Evolutionary conservation across 768 basidiomycete genomes (phyloP), one percentile per base, ranked within the genome.

Genomic region (Suillus alpinus): DNA sequence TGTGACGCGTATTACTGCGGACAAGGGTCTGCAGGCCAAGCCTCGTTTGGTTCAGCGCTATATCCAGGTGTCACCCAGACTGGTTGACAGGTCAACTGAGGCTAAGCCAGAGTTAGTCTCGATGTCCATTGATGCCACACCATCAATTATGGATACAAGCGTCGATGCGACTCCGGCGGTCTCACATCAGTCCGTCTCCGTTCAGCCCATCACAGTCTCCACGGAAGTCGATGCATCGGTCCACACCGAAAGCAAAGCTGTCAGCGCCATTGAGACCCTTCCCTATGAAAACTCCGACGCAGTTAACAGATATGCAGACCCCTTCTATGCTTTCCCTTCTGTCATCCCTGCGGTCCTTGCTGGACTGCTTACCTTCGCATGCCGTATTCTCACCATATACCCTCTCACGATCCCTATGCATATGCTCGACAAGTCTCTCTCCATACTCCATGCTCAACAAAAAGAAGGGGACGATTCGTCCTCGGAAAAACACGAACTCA

Each of bases 41-140:
- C 80, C 80, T 41, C 70, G 73, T 59, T 75, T 67, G 9, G 61
- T 58, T 4, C 75, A 79, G 58, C 68, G 68, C 4, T 69, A 69
- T 3, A 71, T 75, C 58, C 82, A 83, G 67, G 75, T 70, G 2
- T 63, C 68, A 8, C 79, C 80, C 18, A 59, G 67, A 37, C 65
- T 77, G 56, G 73, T 73, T 26, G 73, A 80, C 14, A 66, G 71
- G 39, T 75, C 68, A 59, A 73, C 81, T 46, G 76, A 81, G 62
- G 79, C 73, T 43, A 71, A 67, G 36, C 80, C 81, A 3, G 67
- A 73, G 56, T 66, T 70, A 6, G 67, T 66, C 20, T 80, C 79
- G 31, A 75, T 76, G 23, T 80, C 76, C 31, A 74, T 87, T 58
- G 85, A 86, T 62, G 86, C 86, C 6, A 77, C 76, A 18, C 86